These are phyloP conservation scores for Aphanomyces stellatus DNA, from an alignment of 352 stramenopile genomes.

Conservation along the genomic window DNA sequence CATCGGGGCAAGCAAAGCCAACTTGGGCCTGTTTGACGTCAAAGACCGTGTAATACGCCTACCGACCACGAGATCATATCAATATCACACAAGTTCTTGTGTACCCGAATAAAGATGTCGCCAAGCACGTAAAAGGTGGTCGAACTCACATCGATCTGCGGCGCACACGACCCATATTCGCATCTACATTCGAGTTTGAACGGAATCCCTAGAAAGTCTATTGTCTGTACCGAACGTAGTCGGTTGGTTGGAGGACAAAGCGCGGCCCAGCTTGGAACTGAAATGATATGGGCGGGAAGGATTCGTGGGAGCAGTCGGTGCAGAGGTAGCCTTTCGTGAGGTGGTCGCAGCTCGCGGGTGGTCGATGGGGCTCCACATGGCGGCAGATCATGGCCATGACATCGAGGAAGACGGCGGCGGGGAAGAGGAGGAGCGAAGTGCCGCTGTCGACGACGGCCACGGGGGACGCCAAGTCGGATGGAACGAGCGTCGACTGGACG, in stretches of 20 bases:
- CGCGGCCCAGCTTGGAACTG: conserved; percentile 23
- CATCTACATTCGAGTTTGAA: conserved; percentile 20
- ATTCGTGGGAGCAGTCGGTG: conserved; percentile 32
- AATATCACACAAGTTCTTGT: not conserved
- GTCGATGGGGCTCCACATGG: conserved; percentile 29
- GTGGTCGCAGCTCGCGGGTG: conserved; percentile 21
- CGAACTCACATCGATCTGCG: conserved; percentile 46
- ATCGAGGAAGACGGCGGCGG: conserved; percentile 30
- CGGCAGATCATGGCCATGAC: conserved; percentile 32
- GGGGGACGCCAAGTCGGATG: conserved; percentile 20
- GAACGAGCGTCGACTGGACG: not conserved
- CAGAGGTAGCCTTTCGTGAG: conserved; percentile 39
- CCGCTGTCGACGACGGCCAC: conserved; percentile 57
- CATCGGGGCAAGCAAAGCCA: conserved; percentile 34
- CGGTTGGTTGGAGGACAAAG: conserved; percentile 39
- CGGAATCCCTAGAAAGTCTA: not conserved
- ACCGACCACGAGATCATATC: not conserved
- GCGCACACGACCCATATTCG: conserved; percentile 39
- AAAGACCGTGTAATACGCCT: conserved; percentile 58
- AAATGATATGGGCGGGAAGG: conserved; percentile 49
- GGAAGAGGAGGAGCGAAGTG: conserved; percentile 54
- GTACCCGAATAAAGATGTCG: conserved; percentile 43
- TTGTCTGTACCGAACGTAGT: conserved; percentile 37
- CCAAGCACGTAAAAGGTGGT: conserved; percentile 44
- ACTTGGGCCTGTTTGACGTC: conserved; percentile 34